Percentiles rank a stretch among this genome's conserved stretches.
phyloP scores from a whole-genome alignment of 768 basidiomycete species.

The Lentinus tigrinus region DNA sequence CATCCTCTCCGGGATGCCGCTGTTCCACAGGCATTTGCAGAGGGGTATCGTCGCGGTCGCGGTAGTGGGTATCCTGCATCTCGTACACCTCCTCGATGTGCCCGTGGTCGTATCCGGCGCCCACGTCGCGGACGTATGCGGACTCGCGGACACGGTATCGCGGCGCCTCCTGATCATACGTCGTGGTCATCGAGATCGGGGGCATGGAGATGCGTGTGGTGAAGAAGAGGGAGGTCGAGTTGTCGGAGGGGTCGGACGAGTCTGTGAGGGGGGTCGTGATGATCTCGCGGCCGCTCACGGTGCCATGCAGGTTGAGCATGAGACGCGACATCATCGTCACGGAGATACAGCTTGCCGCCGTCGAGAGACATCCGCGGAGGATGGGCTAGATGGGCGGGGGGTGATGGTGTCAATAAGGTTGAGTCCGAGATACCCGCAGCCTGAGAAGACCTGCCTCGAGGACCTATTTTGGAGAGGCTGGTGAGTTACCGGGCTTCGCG shows the following conservation, averaged over 20 bases:
- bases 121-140: conserved; percentile 7
- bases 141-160: conserved; percentile 1
- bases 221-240: conserved; percentile 21
- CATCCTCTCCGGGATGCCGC: background rate
- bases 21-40: background rate
- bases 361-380: conserved; percentile 46
- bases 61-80: conserved; percentile 2
- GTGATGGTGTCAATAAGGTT: background rate
- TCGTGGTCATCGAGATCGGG: background rate
- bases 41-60: background rate
- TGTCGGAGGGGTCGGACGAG: conserved; percentile 8
- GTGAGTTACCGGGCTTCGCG: background rate
- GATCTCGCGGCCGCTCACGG: conserved; percentile 21
- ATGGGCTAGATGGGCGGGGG: conserved; percentile 35
- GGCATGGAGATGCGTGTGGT: conserved; percentile 21
- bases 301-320: conserved; percentile 53
- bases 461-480: conserved; percentile 14
- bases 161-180: background rate
- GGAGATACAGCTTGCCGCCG: conserved; percentile 52
- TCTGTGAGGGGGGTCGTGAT: conserved; percentile 2
- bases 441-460: conserved; percentile 23
- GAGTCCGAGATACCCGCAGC: conserved; percentile 22
- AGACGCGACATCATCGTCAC: conserved; percentile 54
- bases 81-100: conserved; percentile 15
- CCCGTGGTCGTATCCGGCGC: background rate